Percentiles rank a stretch among this genome's conserved stretches.
These are phyloP conservation scores for Rickenella mellea DNA, from an alignment of 768 basidiomycete genomes.

Conservation along the genomic window DNA sequence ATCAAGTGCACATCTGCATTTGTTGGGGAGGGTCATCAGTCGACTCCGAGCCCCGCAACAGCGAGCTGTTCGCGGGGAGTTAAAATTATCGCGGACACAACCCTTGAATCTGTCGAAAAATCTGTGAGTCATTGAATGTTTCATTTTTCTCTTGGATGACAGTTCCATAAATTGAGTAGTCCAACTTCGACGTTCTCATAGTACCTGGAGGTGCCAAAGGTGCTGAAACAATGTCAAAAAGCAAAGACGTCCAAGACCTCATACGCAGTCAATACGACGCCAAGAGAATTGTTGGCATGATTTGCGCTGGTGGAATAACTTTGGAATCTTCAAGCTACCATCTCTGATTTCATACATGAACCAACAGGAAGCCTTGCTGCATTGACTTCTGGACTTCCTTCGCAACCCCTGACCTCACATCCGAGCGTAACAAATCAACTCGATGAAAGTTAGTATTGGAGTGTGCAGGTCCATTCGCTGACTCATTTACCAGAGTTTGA, in stretches of 20 bases:
- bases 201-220: conserved; percentile 76
- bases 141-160: not conserved
- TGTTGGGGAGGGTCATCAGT: conserved; percentile 22
- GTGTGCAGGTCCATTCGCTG: not conserved
- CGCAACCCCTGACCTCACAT: conserved; percentile 68
- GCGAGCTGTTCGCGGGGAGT: conserved; percentile 67
- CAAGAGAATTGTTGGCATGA: conserved; percentile 68
- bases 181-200: conserved; percentile 56
- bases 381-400: conserved; percentile 46
- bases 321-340: not conserved
- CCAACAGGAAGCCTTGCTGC: conserved; percentile 60
- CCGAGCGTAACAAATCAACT: conserved; percentile 57
- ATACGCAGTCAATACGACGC: conserved; percentile 45
- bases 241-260: conserved; percentile 48
- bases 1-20: conserved; percentile 58
- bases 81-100: conserved; percentile 56
- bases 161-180: conserved; percentile 27
- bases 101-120: conserved; percentile 33
- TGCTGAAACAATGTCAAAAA: conserved; percentile 61
- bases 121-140: conserved; percentile 26
- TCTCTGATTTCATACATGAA: not conserved
- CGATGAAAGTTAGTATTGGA: conserved; percentile 33
- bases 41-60: conserved; percentile 29
- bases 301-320: conserved; percentile 55
- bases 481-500: conserved; percentile 43